These are phyloP conservation scores for Diversispora eburnea DNA, from an alignment of 192 early-diverging fungal genomes.

Conservation along the genomic window DNA sequence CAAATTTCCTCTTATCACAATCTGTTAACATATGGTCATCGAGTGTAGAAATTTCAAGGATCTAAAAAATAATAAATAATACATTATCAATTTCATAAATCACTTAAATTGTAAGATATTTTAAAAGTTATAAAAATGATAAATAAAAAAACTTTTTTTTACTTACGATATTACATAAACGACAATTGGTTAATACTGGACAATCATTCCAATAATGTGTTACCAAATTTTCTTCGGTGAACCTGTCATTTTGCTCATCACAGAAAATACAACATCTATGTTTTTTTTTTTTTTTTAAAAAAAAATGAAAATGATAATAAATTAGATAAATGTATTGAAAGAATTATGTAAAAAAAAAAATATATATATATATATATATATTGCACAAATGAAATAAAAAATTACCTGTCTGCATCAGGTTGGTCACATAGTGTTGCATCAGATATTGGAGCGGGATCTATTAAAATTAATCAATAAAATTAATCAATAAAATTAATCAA, in stretches of 20 bases:
- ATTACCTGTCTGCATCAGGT: constrained; percentile 17
- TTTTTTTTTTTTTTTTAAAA: not conserved
- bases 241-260: constrained; percentile 55
- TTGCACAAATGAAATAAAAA: not conserved
- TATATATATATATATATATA: too few species aligned
- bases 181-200: constrained; percentile 65
- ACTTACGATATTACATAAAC: constrained; percentile 66
- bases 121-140: not conserved
- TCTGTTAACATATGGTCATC: constrained; percentile 61
- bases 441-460: not conserved
- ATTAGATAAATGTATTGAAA: not conserved
- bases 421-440: not conserved
- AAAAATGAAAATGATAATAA: not conserved
- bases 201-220: constrained; percentile 78
- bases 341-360: not conserved
- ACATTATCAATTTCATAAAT: not conserved
- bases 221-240: constrained; percentile 68
- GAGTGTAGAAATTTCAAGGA: constrained; percentile 67
- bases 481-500: too few species aligned
- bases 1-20: constrained; percentile 56
- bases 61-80: constrained; percentile 41
- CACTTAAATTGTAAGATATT: not conserved
- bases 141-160: not conserved
- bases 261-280: constrained; percentile 71
- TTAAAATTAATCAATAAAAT: not conserved